A percentile compares a stretch with the other conserved stretches of the same genome.
Conservation (phyloP, 805 yeast genomes). For the Blastobotrys chiropterorum region DNA sequence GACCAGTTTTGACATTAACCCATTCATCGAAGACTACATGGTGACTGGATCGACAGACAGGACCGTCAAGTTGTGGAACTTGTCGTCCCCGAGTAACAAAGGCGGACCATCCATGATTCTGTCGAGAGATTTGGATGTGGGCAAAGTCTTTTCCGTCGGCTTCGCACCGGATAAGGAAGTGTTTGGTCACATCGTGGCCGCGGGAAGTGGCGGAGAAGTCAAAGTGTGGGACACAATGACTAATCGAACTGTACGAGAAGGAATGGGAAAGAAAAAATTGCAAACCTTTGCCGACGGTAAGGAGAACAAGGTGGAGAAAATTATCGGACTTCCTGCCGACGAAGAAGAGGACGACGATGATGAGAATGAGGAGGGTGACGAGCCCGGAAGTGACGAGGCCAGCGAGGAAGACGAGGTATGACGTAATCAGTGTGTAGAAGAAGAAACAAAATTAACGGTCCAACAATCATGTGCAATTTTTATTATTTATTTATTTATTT, state of each 20-base stretch:
- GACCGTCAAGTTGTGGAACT: slow-evolving; percentile 80
- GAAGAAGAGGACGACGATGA: slow-evolving; percentile 4
- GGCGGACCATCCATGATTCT: slow-evolving; percentile 79
- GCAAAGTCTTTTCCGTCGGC: slow-evolving; percentile 75
- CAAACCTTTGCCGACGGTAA: not conserved
- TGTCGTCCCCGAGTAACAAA: slow-evolving; percentile 36
- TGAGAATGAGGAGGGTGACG: slow-evolving; percentile 4
- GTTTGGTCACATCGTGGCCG: slow-evolving; percentile 75
- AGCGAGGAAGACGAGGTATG: not conserved
- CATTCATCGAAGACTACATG: slow-evolving; percentile 61
- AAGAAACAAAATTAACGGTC: not conserved
- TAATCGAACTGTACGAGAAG: slow-evolving; percentile 67
- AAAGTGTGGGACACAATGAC: slow-evolving; percentile 91
- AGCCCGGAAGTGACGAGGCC: not conserved
- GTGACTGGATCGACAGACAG: slow-evolving; percentile 89
- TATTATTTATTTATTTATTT: too few relatives aligned
- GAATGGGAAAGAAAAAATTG: slow-evolving; percentile 43
- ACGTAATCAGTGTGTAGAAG: not conserved
- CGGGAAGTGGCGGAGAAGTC: slow-evolving; percentile 79
- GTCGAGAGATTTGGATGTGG: slow-evolving; percentile 88
- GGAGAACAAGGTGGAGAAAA: slow-evolving; percentile 6
- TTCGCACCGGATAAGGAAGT: slow-evolving; percentile 87
- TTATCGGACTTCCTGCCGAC: slow-evolving; percentile 9
- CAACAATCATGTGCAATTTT: too few relatives aligned
- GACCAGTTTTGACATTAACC: slow-evolving; percentile 69